Conservation (phyloP, 192 early-diverging fungal genomes). For the Backusella circina region DNA sequence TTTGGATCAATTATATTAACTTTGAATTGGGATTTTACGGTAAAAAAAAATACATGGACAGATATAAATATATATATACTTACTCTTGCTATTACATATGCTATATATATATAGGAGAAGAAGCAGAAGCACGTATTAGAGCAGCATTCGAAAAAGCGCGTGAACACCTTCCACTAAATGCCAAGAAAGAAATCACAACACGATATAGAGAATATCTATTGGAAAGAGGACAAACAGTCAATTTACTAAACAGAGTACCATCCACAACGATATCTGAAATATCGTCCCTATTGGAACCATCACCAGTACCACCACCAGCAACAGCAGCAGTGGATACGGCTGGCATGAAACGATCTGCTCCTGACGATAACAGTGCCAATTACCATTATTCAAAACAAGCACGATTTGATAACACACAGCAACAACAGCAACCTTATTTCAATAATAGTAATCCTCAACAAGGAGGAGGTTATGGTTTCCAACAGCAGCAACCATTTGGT, state of each 20-base stretch:
- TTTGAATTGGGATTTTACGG: constrained; percentile 7
- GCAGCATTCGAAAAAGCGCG: constrained; percentile 4
- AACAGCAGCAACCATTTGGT: background rate
- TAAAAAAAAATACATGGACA: background rate
- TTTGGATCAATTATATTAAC: constrained; percentile 13
- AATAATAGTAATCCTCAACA: background rate
- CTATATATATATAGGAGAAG: background rate
- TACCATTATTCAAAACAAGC: constrained; percentile 4
- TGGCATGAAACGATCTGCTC: background rate
- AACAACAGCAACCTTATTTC: background rate
- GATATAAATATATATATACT: background rate
- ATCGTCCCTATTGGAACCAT: background rate
- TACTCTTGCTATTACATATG: too few relatives aligned
- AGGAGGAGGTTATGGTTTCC: background rate
- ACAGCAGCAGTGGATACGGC: background rate
- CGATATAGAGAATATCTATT: constrained; percentile 4
- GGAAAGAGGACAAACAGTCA: background rate
- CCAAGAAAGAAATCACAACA: background rate
- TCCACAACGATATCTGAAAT: background rate
- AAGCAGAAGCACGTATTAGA: background rate
- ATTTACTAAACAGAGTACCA: background rate
- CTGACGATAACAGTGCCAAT: background rate
- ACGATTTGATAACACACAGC: background rate
- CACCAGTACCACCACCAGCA: too few relatives aligned
- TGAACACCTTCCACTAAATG: background rate